These are phyloP conservation scores for Ogataea hybrid DNA, from an alignment of 1,139 yeast species.

Conservation along the genomic window DNA sequence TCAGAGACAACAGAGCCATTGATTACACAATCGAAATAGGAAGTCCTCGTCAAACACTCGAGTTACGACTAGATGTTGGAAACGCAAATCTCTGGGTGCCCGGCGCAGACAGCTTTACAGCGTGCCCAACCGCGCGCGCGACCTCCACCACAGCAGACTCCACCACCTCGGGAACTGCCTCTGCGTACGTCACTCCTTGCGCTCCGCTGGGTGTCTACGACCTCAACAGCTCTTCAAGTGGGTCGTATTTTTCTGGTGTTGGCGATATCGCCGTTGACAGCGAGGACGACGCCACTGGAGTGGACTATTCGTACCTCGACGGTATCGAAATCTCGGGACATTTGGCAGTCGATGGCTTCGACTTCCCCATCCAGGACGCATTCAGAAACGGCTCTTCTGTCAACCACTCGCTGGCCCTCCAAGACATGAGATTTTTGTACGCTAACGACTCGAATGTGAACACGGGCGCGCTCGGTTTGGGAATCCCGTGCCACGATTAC, in stretches of 20 bases:
- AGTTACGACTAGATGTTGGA: conserved; percentile 39
- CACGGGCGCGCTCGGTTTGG: conserved; percentile 61
- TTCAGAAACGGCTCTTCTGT: conserved; percentile 8
- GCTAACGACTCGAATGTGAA: conserved; percentile 40
- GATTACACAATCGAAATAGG: conserved; percentile 39
- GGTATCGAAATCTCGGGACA: conserved; percentile 23
- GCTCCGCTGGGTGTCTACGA: conserved; percentile 9
- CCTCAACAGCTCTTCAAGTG: conserved; percentile 7
- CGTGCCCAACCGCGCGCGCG: conserved; percentile 21
- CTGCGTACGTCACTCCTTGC: conserved; percentile 2
- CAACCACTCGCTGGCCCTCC: conserved; percentile 7
- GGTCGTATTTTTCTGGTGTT: conserved; percentile 1
- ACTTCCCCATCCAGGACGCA: not conserved
- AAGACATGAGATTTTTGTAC: conserved; percentile 33
- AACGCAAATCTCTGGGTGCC: conserved; percentile 44
- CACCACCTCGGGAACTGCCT: not conserved
- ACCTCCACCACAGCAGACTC: not conserved
- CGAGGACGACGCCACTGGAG: conserved; percentile 20
- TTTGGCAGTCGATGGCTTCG: conserved; percentile 25
- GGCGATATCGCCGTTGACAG: conserved; percentile 1
- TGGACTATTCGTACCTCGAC: conserved; percentile 13
- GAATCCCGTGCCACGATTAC: conserved; percentile 37
- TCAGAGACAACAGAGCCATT: conserved; percentile 20
- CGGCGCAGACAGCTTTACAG: conserved; percentile 26
- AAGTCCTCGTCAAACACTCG: conserved; percentile 33